These are phyloP conservation scores for Penicillium cataractarum DNA, from an alignment of 495 filamentous ascomycete genomes.

Conservation along the genomic window DNA sequence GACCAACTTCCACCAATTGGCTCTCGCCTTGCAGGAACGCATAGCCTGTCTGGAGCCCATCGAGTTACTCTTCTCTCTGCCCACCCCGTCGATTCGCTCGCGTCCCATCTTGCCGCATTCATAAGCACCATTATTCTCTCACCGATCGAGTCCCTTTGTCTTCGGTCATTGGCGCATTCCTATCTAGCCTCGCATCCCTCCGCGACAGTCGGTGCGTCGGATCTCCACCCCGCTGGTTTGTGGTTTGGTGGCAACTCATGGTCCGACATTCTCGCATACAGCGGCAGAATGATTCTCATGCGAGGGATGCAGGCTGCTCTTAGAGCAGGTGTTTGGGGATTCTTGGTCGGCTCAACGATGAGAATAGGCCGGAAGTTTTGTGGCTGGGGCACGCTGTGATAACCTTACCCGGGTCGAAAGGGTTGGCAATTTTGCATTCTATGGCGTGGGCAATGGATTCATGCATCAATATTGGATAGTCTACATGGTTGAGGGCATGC, in stretches of 20 bases:
- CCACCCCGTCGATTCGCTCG: slow-evolving; percentile 48
- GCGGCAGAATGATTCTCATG: slow-evolving; percentile 48
- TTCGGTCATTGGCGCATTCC: slow-evolving; percentile 48
- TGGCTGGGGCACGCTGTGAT: slow-evolving; percentile 49
- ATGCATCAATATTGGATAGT: not conserved
- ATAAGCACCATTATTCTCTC: slow-evolving; percentile 47
- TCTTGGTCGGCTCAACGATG: slow-evolving; percentile 46
- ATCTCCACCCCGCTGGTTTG: slow-evolving; percentile 37
- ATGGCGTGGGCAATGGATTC: not conserved
- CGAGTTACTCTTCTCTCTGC: slow-evolving; percentile 57
- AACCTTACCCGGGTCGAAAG: too few relatives aligned
- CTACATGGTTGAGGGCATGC: not conserved
- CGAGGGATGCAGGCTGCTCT: slow-evolving; percentile 50
- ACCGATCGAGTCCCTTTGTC: slow-evolving; percentile 52
- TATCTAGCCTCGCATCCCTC: slow-evolving; percentile 41
- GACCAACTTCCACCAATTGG: not conserved
- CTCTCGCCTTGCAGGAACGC: slow-evolving; percentile 23
- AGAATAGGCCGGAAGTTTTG: slow-evolving; percentile 50
- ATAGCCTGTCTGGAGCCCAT: slow-evolving; percentile 28
- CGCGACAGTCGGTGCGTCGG: slow-evolving; percentile 24
- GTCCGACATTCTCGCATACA: slow-evolving; percentile 43
- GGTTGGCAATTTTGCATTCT: slow-evolving; percentile 1
- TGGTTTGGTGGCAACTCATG: slow-evolving; percentile 50
- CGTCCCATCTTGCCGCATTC: slow-evolving; percentile 47
- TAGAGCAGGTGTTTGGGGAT: slow-evolving; percentile 49